These are phyloP conservation scores for Cinnamomum chago DNA, from an alignment of 164 flowering plant species.

Conservation along the genomic window DNA sequence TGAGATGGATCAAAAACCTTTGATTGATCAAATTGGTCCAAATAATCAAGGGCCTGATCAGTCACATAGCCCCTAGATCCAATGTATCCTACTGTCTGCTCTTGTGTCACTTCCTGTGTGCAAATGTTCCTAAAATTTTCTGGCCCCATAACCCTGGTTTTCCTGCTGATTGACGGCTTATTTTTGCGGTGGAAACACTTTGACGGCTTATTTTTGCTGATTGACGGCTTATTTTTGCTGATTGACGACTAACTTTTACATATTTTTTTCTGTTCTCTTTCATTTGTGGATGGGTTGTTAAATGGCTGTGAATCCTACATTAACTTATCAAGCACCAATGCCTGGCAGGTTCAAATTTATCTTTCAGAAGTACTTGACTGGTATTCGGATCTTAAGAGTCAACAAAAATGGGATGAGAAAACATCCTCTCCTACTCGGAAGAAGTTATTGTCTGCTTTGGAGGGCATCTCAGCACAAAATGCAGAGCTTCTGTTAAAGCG, in stretches of 20 bases:
- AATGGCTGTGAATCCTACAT: not conserved
- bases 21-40: too few relatives aligned
- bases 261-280: not conserved
- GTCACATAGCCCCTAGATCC: too few relatives aligned
- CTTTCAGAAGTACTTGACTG: conserved; percentile 96
- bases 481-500: conserved; percentile 79
- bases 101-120: too few relatives aligned
- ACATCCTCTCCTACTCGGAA: conserved; percentile 70
- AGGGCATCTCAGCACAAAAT: conserved; percentile 73
- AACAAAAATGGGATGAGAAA: conserved; percentile 86
- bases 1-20: too few relatives aligned
- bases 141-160: not conserved
- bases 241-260: not conserved
- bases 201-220: not conserved
- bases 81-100: too few relatives aligned
- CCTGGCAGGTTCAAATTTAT: conserved; percentile 83
- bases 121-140: not conserved
- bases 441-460: conserved; percentile 81
- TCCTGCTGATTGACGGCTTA: not conserved
- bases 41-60: too few relatives aligned
- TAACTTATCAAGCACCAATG: not conserved
- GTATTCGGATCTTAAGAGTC: conserved; percentile 58
- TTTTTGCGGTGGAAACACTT: not conserved
- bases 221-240: not conserved
- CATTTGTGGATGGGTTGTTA: not conserved